Base-by-base conservation (phyloP, 768 basidiomycete species). In the Leccinum olivaceopallidum region DNA sequence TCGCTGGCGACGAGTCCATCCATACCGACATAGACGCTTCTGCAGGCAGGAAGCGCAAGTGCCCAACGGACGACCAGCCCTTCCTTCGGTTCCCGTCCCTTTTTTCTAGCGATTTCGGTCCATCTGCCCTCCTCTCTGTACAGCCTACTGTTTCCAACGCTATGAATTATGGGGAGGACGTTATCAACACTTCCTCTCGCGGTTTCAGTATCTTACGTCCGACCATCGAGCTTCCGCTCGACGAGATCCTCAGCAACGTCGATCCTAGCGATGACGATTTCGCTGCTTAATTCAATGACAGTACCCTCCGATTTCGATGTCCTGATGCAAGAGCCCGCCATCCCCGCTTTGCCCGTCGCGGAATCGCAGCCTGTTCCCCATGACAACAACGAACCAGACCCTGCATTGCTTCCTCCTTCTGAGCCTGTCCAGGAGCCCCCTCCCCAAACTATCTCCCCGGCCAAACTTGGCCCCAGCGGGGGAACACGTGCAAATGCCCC, bases 201-300 rank as follows among this genome's bases (percentile, higher is more conserved):
- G 76, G 80, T 36, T 83, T 91, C 67, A 81, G 81, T 73, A 85
- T 93, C 62, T 57, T 75, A 22, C 85, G 91, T 12, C 92, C 91
- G 0, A 93, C 92, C 48, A 92, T 93, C 68, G 91, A 94, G 70
- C 84, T 93, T 28, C 87, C 89, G 5, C 82, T 94, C n/a, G 91
- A 94, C 65, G 91, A 94, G 62, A 80, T 94, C 60, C 82, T 94
- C 61, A 69, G 66, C 58, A 74, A 28, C 53, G 64, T 73, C 4
- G 73, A 75, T 42, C 59, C 64, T 4, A 24, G 55, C 10, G 73
- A 74, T 24, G 73, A 70, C 20, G 51, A 30, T 37, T 2, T 44
- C 2, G 42, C 61, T 28, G 42, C 30, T 8, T 50, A 26, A 48
- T 18, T 63, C 51, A 52, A 60, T 6, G n/a, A 6, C 67, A 64